Percentiles rank a stretch among this genome's conserved stretches.
Conservation (phyloP, 768 basidiomycete genomes). For the Russula lepida region DNA sequence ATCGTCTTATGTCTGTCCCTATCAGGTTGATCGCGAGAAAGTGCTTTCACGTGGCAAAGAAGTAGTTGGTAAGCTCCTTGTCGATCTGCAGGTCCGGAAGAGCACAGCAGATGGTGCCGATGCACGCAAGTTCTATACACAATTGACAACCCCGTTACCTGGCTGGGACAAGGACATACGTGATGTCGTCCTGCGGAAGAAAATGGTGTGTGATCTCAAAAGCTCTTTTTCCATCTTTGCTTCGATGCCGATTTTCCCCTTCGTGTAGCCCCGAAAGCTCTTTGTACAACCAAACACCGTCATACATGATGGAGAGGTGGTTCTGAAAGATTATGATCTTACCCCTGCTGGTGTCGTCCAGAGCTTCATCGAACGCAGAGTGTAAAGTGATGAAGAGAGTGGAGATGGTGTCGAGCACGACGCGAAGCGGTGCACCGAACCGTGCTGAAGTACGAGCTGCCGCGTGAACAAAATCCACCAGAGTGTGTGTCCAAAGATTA, state of each 20-base stretch:
- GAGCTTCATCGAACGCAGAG: slow-evolving; percentile 64
- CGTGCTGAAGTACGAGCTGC: no score
- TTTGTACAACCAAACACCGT: slow-evolving; percentile 81
- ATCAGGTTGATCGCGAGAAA: slow-evolving; percentile 61
- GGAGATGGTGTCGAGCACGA: no score
- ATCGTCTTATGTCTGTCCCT: not conserved
- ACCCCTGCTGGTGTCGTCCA: slow-evolving; percentile 68
- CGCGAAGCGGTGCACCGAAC: no score
- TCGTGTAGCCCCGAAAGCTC: slow-evolving; percentile 63
- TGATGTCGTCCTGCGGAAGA: slow-evolving; percentile 71
- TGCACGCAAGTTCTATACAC: slow-evolving; percentile 71
- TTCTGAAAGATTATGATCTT: slow-evolving; percentile 71
- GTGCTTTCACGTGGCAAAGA: slow-evolving; percentile 58
- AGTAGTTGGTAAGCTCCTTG: slow-evolving; percentile 62
- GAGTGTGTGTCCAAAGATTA: not conserved
- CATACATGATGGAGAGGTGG: slow-evolving; percentile 55
- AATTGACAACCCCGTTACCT: slow-evolving; percentile 61
- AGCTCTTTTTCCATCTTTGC: not conserved
- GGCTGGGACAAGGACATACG: slow-evolving; percentile 72
- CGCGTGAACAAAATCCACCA: no score
- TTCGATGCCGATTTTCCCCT: not conserved
- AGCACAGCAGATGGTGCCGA: slow-evolving; percentile 79
- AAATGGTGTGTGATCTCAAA: slow-evolving; percentile 45
- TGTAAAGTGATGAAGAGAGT: no score
- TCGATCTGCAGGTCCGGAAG: slow-evolving; percentile 78